Percentiles rank a stretch among this genome's conserved stretches.
These are phyloP conservation scores for Lecanicillium sp. DNA, from an alignment of 2,329 filamentous ascomycete species.

Conservation along the genomic window DNA sequence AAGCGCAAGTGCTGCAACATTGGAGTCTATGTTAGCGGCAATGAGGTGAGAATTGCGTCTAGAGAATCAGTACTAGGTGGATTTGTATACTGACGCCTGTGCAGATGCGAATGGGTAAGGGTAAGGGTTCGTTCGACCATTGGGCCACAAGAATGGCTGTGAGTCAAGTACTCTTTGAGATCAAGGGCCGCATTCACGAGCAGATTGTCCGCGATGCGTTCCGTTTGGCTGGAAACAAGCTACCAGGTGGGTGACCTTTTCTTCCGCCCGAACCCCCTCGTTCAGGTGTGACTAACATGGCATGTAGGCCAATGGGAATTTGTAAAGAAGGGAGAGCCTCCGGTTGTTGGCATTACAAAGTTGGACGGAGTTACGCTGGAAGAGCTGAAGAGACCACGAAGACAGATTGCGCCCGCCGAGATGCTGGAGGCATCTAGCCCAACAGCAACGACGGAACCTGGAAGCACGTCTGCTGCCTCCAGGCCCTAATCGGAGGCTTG, in stretches of 20 bases:
- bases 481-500: conserved; percentile 15
- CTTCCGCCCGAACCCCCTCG: too few relatives aligned
- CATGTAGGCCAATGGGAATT: conserved; percentile 76
- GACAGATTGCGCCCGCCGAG: conserved; percentile 45
- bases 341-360: conserved; percentile 89
- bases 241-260: conserved; percentile 60
- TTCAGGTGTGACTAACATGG: conserved; percentile 14
- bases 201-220: conserved; percentile 91
- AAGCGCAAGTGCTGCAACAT: conserved; percentile 87
- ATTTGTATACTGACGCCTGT: conserved; percentile 5
- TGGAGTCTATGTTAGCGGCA: conserved; percentile 90
- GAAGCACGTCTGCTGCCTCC: conserved; percentile 25
- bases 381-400: conserved; percentile 72
- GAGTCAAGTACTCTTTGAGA: conserved; percentile 84
- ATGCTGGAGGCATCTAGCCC: conserved; percentile 24
- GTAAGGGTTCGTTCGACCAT: conserved; percentile 94
- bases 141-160: conserved; percentile 89
- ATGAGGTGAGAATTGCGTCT: conserved; percentile 61
- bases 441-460: conserved; percentile 23
- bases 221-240: conserved; percentile 84
- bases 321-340: conserved; percentile 82
- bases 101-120: conserved; percentile 94
- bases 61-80: conserved; percentile 7
- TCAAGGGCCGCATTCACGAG: conserved; percentile 89
- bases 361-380: conserved; percentile 77